A percentile compares a stretch with the other conserved stretches of the same genome.
These are phyloP conservation scores for Gossypium trilobum DNA, from an alignment of 441 rosid genomes.

Conservation along the genomic window DNA sequence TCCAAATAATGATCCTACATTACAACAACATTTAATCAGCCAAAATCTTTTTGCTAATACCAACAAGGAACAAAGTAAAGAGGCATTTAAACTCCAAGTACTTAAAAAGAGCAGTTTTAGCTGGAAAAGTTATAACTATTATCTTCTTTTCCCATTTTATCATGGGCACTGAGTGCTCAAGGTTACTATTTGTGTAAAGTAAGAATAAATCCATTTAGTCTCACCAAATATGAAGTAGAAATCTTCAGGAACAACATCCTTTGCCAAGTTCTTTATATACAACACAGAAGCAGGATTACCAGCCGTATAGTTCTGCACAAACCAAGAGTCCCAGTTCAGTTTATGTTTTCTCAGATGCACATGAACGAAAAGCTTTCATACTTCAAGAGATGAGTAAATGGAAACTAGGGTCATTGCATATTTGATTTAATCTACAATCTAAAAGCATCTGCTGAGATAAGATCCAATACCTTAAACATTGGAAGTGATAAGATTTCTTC, in stretches of 20 bases:
- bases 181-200: neutral
- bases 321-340: conserved; percentile 7
- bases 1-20: conserved; percentile 81
- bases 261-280: conserved; percentile 87
- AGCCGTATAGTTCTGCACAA: conserved; percentile 73
- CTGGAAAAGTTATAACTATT: neutral
- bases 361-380: neutral
- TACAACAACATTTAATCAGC: conserved; percentile 14
- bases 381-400: neutral
- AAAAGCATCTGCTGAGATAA: conserved; percentile 5
- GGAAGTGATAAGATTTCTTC: conserved; percentile 90
- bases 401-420: neutral
- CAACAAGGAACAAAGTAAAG: conserved; percentile 4
- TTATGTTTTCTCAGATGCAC: neutral
- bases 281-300: conserved; percentile 74
- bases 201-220: conserved; percentile 19
- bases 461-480: conserved; percentile 65
- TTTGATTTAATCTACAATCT: neutral
- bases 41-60: neutral
- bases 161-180: neutral
- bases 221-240: conserved; percentile 80
- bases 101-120: neutral
- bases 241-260: conserved; percentile 70
- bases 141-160: neutral
- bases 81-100: neutral